phyloP scores from a whole-genome alignment of 768 basidiomycete genomes.

The Lyophyllum atratum region DNA sequence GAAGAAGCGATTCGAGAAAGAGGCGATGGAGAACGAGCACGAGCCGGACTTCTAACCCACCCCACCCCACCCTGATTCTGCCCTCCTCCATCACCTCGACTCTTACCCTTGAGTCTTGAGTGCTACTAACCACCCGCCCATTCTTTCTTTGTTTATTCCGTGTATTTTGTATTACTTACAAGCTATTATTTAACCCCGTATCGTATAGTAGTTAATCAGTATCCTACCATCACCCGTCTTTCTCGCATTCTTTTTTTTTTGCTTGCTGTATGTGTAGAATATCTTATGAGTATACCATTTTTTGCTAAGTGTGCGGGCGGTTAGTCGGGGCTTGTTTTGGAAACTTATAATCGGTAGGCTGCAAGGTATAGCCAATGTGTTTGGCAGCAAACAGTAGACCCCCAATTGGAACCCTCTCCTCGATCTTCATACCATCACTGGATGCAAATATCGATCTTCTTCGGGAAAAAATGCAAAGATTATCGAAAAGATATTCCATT shows the following conservation, averaged over 20 bases:
- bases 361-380: no score
- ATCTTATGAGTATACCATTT: no score
- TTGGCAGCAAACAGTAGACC: no score
- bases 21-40: slow-evolving; percentile 61
- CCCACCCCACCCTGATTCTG: background rate
- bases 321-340: no score
- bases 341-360: no score
- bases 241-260: background rate
- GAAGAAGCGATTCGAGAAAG: slow-evolving; percentile 81
- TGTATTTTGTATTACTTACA: background rate
- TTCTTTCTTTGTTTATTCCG: background rate
- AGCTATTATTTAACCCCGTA: background rate
- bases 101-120: background rate
- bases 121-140: background rate
- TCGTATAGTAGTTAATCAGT: background rate
- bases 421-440: no score
- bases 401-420: no score
- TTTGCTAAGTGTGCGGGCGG: no score
- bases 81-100: background rate
- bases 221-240: background rate
- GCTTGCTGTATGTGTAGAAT: no score
- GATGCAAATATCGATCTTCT: no score
- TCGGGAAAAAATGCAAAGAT: no score
- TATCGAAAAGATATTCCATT: no score
- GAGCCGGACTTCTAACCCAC: slow-evolving; percentile 6